A percentile compares a stretch with the other conserved stretches of the same genome.
These are phyloP conservation scores for Amylocarpus encephaloides DNA, from an alignment of 2,329 filamentous ascomycete genomes.

Conservation along the genomic window DNA sequence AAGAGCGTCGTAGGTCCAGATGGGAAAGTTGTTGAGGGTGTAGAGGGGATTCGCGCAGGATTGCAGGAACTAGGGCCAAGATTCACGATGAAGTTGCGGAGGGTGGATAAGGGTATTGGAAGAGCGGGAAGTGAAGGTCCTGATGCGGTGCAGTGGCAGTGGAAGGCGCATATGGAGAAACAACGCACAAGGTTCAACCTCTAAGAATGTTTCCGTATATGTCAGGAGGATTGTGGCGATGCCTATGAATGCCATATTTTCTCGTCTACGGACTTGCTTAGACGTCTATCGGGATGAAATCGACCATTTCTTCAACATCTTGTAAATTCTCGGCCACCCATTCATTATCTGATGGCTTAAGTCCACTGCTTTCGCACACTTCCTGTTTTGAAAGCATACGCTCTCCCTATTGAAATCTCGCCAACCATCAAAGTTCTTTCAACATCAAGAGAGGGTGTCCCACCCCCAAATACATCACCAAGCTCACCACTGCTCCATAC, in stretches of 20 bases:
- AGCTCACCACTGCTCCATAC: too few relatives aligned
- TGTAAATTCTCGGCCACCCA: too few relatives aligned
- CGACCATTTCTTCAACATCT: too few relatives aligned
- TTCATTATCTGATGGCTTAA: too few relatives aligned
- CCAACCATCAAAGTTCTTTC: too few relatives aligned
- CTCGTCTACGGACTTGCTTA: too few relatives aligned
- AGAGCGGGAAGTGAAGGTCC: constrained; percentile 53
- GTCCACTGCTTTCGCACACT: too few relatives aligned
- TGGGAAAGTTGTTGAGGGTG: constrained; percentile 76
- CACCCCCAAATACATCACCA: too few relatives aligned
- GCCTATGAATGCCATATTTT: not conserved
- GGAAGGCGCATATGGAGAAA: constrained; percentile 95
- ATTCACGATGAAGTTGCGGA: constrained; percentile 79
- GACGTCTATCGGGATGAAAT: too few relatives aligned
- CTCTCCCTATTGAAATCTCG: too few relatives aligned
- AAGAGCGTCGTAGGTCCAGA: constrained; percentile 78
- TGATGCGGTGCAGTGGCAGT: constrained; percentile 66
- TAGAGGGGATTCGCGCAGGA: constrained; percentile 78
- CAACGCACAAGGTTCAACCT: constrained; percentile 88
- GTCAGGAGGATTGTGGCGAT: not conserved
- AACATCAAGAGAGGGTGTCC: too few relatives aligned
- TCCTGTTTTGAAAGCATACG: too few relatives aligned
- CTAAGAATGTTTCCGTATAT: constrained; percentile 38
- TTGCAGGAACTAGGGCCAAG: constrained; percentile 84
- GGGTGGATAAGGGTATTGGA: constrained; percentile 84